Percentiles rank a stretch among this genome's conserved stretches.
phyloP scores from a whole-genome alignment of 2,329 filamentous ascomycete species.

The Ceratocystis lukuohia region DNA sequence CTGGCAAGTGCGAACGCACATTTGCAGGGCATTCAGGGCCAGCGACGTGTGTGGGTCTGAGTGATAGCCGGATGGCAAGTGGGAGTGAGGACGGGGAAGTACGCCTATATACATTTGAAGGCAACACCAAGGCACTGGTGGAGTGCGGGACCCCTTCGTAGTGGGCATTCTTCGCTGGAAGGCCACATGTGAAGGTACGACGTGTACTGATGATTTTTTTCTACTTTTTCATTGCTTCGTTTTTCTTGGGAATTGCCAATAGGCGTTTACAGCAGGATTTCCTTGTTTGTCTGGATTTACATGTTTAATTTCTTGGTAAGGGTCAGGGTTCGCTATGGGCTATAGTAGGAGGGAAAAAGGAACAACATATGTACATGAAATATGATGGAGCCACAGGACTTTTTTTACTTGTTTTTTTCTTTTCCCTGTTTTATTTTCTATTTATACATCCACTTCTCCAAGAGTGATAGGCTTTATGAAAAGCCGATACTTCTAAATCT shows the following conservation, averaged over 20 bases:
- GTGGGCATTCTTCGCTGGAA: slow-evolving; percentile 11
- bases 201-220: neutral
- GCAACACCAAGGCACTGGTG: slow-evolving; percentile 32
- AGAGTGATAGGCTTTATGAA: too few relatives aligned
- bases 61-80: slow-evolving; percentile 77
- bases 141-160: slow-evolving; percentile 40
- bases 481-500: too few relatives aligned
- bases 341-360: neutral
- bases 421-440: neutral
- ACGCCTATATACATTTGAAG: slow-evolving; percentile 64
- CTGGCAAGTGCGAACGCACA: slow-evolving; percentile 81
- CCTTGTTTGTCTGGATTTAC: slow-evolving; percentile 1
- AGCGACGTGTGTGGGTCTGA: slow-evolving; percentile 84
- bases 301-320: neutral
- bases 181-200: neutral
- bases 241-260: neutral
- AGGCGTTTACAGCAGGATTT: slow-evolving; percentile 3
- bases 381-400: slow-evolving; percentile 9
- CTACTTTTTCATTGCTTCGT: neutral
- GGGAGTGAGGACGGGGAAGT: slow-evolving; percentile 91
- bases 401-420: neutral
- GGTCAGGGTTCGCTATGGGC: neutral
- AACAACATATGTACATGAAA: neutral
- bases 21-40: slow-evolving; percentile 84
- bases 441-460: neutral